Percentiles rank a stretch among this genome's conserved stretches.
phyloP scores from a whole-genome alignment of 1,284 basidiomycete genomes.

The Apiotrichum siamense region DNA sequence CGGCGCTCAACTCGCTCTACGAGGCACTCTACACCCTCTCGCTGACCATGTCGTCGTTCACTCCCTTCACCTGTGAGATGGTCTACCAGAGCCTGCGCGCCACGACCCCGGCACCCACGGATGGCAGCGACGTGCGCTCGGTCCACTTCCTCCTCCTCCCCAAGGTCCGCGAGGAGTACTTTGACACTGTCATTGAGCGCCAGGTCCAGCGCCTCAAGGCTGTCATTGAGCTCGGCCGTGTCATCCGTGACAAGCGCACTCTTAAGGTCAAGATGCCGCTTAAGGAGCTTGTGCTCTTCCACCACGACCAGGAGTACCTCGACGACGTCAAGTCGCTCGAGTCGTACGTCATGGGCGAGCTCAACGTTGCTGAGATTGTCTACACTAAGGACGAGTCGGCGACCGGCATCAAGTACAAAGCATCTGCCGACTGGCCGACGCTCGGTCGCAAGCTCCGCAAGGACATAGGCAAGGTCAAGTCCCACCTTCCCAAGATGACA shows the following conservation, averaged over 20 bases:
- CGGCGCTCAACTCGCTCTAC: constrained; percentile 92
- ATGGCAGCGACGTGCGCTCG: constrained; percentile 72
- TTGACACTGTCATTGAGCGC: constrained; percentile 91
- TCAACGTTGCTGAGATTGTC: constrained; percentile 85
- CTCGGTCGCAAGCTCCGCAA: constrained; percentile 92
- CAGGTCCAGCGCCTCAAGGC: constrained; percentile 91
- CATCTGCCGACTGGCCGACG: constrained; percentile 90
- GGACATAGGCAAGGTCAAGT: constrained; percentile 85
- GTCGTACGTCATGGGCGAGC: constrained; percentile 86
- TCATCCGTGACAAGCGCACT: constrained; percentile 80
- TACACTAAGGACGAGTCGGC: constrained; percentile 82
- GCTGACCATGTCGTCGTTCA: constrained; percentile 95
- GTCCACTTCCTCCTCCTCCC: constrained; percentile 96
- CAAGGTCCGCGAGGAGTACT: constrained; percentile 86
- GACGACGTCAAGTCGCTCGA: constrained; percentile 79
- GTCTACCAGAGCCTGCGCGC: constrained; percentile 84
- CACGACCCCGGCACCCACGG: constrained; percentile 72
- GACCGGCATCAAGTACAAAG: constrained; percentile 86
- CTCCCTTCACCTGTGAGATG: constrained; percentile 95
- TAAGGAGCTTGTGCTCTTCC: constrained; percentile 90
- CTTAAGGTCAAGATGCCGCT: constrained; percentile 83
- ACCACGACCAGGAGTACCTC: constrained; percentile 76
- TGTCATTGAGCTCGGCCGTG: constrained; percentile 87
- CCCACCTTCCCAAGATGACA: constrained; percentile 70
- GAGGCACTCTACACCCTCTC: constrained; percentile 92